Percentiles rank a stretch among this genome's conserved stretches.
phyloP scores from a whole-genome alignment of 2,329 filamentous ascomycete species.

The Zymoseptoria ardabiliae region DNA sequence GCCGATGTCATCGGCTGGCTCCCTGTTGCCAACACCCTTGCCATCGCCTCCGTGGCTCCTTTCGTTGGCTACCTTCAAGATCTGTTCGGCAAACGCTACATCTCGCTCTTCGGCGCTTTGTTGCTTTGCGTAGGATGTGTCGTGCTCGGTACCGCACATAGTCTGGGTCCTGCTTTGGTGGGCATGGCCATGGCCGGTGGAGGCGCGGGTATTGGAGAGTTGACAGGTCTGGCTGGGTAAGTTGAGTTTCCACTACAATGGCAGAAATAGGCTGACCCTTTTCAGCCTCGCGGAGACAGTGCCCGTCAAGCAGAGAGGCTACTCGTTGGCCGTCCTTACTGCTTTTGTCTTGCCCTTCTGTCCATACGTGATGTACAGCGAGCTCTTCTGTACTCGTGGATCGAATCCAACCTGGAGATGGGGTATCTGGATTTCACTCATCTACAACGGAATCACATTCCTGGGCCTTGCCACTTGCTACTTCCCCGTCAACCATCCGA shows the following conservation, averaged over 20 bases:
- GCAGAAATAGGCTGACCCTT: constrained; percentile 1
- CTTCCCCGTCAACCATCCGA: constrained; percentile 44
- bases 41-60: constrained; percentile 49
- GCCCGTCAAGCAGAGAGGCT: constrained; percentile 19
- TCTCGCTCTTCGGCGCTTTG: constrained; percentile 47
- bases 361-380: constrained; percentile 54
- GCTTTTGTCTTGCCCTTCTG: constrained; percentile 49
- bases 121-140: constrained; percentile 54
- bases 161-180: constrained; percentile 43
- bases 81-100: constrained; percentile 54
- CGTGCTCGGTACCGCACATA: constrained; percentile 48
- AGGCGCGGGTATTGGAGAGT: constrained; percentile 60
- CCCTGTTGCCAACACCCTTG: constrained; percentile 44
- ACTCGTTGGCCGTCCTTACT: constrained; percentile 19
- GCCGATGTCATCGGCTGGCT: constrained; percentile 18
- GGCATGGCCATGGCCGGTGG: constrained; percentile 54
- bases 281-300: constrained; percentile 19
- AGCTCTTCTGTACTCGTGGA: constrained; percentile 43
- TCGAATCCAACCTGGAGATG: constrained; percentile 44
- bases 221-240: constrained; percentile 56
- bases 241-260: not conserved
- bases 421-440: constrained; percentile 30
- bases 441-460: constrained; percentile 19
- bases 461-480: constrained; percentile 40
- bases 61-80: constrained; percentile 61